Base-by-base conservation (phyloP, 176 grass and related monocot genomes). In the Cenchrus purpureus region DNA sequence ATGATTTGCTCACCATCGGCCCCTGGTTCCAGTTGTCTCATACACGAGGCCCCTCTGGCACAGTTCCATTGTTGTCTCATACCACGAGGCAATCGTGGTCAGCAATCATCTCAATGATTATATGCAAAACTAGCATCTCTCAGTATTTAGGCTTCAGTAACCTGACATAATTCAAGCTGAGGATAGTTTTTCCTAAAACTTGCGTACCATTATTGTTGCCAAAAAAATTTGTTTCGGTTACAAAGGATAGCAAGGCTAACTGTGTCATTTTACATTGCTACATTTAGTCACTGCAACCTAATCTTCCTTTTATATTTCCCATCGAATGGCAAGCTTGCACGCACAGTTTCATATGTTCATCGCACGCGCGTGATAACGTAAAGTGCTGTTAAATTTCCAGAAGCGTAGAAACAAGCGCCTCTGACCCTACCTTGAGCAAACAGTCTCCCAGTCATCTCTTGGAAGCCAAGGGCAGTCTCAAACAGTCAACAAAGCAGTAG, bases 391-490 rank as follows among this genome's bases (percentile, higher is more conserved):
- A 37, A 8, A 52, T 83, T 59, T 68, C 77, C n/a, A 85, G 84
- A 83, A 79, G 83, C 46, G 19, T 82, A 54, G 71, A 81, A 31
- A 34, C 29, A 82, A 29, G n/a, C 67, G 65, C 73, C 45, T 66
- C 40, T 31, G 4, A 5, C 13, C 4, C 14, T 11, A 1, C 10
- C 68, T 66, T 86, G 34, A 43, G 11, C 22, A 40, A 58, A 50
- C 45, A 50, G 45, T 12, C 4, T 19, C 22, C 25, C 48, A 85
- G 53, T 63, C 75, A 87, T 87, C 15, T 34, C 80, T 87, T 90
- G 68, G 43, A 87, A 87, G 84, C 74, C 40, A 90, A 79, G 88
- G 29, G 20, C 67, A 70, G 82, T 79, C 80, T 67, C 31, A 17
- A 32, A 52, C 45, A 60, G 79, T 83, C 84, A 87, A 74, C 70